Base-by-base conservation (phyloP, 345 rosid species). In the Linum tenue region DNA sequence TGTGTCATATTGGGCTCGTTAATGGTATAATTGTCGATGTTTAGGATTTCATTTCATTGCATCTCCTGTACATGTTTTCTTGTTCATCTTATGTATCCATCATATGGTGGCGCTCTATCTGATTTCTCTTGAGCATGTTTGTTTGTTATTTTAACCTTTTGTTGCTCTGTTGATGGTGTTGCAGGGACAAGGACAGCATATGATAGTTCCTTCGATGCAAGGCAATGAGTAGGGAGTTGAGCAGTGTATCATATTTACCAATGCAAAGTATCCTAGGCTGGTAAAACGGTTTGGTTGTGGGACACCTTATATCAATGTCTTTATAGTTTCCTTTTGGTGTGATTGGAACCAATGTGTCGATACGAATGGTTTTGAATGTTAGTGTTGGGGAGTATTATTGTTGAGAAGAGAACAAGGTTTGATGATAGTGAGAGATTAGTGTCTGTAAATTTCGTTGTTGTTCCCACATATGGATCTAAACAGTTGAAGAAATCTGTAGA, bases 151-250 rank as follows among this genome's bases (percentile, higher is more conserved):
- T 37, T 22, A 64, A 50, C 7, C 50, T 64, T 3, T 0, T 16
- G 44, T 5, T 64, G 67, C 7, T 35, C 14, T 51, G 31, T 7
- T 11, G 6, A 5, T 10, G 16, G 38, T 40, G 5, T 31, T 67
- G 66, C 83, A 82, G 83, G 83, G 38, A 39, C 86, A 69, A 64
- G 83, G 82, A 58, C 81, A 76, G 73, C 81, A 82, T 69, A 73
- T 79, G 82, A 69, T 82, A 5, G 65, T 67, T 63, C 83, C 83
- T 48, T 75, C 80, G 59, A 77, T 82, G 83, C 86, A 73, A 39
- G 83, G 83, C 55, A 75, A 77, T 12, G 76, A 79, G 67, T 82
- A 82, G 78, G 51, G 37, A 5, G 51, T 43, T 7, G 50, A 5
- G 50, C 50, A 5, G 50, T 11, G 1, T 7, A 43, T 48, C 14